Evolutionary conservation across 306 rosid genomes (phyloP), one percentile per base, ranked within the genome.

Genomic region (Trifolium fragiferum): DNA sequence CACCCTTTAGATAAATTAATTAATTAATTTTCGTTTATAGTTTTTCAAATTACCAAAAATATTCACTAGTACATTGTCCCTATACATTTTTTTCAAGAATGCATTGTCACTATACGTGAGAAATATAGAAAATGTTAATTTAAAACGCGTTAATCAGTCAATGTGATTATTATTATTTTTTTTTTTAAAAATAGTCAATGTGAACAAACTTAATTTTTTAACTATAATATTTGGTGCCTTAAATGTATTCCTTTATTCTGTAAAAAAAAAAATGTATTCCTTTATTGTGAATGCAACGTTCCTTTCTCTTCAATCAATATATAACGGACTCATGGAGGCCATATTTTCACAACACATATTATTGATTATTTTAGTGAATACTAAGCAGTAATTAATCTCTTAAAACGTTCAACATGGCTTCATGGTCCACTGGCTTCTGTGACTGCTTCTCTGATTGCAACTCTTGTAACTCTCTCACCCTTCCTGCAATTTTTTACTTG

Each of bases 341-440:
- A 41, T 41, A 41, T 41, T 41, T 11, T 11, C 47, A 41, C 47
- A 4, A 41, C 47, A 41, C 47, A 41, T 4, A 41, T 10, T 41
- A 41, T 41, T 41, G 33, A 10, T 41, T 41, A 4, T 37, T 41
- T 41, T 11, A 41, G 47, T 41, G 47, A 41, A 41, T 41, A 11
- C 47, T 11, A 41, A 41, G 3, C 15, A 41, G 13, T 41, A 10
- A 10, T 41, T 11, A 41, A 41, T 1, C 47, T 41, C 47, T 13
- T 41, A 41, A 41, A 41, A 41, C 13, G 5, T 5, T 41, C 5
- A 1, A 2, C 47, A 11, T 3, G 3, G 46, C 46, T 41, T 12
- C 68, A 58, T 73, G 77, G 77, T 59, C 68, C 58, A 73, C 59
- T 10, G 69, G 68, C 19, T 27, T 59, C 0, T 73, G 58, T 37